Base-by-base conservation (phyloP, 2,329 filamentous ascomycete species). In the Fusarium begoniae region DNA sequence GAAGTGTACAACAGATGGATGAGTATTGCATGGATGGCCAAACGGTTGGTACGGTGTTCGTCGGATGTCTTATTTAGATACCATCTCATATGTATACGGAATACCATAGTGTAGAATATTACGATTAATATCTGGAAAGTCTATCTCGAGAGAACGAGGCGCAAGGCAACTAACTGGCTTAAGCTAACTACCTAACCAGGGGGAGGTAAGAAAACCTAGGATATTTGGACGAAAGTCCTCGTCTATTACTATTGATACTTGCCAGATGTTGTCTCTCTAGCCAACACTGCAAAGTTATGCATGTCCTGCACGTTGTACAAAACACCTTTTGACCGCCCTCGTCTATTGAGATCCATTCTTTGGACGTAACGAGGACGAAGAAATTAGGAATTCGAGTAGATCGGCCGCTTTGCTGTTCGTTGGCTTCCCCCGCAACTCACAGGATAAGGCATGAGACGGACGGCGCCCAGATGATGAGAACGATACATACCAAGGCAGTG, bases 41-140 rank as follows among this genome's bases (percentile, higher is more conserved):
- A 61, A 70, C 58, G 65, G 54, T 48, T 55, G 58, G 66, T 35
- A 55, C 32, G 63, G 69, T 75, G 66, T 74, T 77, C 66, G 47
- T 64, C 28, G 72, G 72, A 54, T 71, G 69, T 63, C 55, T 65
- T 40, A 45, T 74, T 62, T 76, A 74, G 69, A 78, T 78, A 78
- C 75, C 76, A 75, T 78, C 59, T 74, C 63, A 66, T 62, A 68
- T 72, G 59, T 61, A 69, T 63, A 66, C 44, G 56, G 65, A 55
- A 45, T 50, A 69, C 66, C 70, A 75, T 70, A 66, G 53, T 68
- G 60, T 65, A 54, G 57, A 75, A 69, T 72, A 66, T 68, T 54
- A 72, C 70, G 53, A 72, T 58, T 63, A 65, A 61, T 63, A 61
- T 57, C 40, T 38, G 43, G 30, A 58, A 51, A 58, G 20, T 58